phyloP scores from a whole-genome alignment of 768 basidiomycete species.

The Leccinum arenicola region DNA sequence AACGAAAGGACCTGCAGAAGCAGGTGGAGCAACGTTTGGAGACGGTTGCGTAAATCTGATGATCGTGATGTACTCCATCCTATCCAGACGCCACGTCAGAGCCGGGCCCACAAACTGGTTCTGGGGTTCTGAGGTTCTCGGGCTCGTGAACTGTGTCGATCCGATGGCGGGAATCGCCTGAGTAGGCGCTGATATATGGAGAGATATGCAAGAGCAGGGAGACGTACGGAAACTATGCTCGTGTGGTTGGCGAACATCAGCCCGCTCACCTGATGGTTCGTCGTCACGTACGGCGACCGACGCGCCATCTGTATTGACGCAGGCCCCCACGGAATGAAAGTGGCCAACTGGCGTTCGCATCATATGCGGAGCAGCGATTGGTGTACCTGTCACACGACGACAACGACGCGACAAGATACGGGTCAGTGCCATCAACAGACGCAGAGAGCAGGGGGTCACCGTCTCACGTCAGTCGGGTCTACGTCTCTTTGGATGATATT shows the following conservation, averaged over 20 bases:
- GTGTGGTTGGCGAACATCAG: constrained; percentile 99
- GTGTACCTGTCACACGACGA: constrained; percentile 62
- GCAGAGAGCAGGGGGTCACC: background rate
- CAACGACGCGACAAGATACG: background rate
- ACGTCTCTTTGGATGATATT: constrained; percentile 99
- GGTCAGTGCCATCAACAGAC: background rate
- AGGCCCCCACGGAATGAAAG: constrained; percentile 99
- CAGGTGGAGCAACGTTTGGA: constrained; percentile 31
- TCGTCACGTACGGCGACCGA: constrained; percentile 82
- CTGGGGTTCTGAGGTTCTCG: too few relatives aligned
- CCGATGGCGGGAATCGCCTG: too few relatives aligned
- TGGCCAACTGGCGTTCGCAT: constrained; percentile 88
- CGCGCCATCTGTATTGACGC: constrained; percentile 97
- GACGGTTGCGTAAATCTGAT: constrained; percentile 41
- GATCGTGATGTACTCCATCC: too few relatives aligned
- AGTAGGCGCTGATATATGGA: too few relatives aligned
- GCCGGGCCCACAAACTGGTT: too few relatives aligned
- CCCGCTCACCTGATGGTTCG: constrained; percentile 93
- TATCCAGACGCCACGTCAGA: too few relatives aligned
- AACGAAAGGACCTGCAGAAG: constrained; percentile 41
- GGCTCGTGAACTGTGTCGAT: too few relatives aligned
- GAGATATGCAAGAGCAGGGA: background rate
- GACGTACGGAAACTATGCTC: constrained; percentile 85
- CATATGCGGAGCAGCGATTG: constrained; percentile 96
- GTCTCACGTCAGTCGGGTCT: constrained; percentile 87